Conservation (phyloP, 805 yeast genomes). For the Hagleromyces aurorensis region DNA sequence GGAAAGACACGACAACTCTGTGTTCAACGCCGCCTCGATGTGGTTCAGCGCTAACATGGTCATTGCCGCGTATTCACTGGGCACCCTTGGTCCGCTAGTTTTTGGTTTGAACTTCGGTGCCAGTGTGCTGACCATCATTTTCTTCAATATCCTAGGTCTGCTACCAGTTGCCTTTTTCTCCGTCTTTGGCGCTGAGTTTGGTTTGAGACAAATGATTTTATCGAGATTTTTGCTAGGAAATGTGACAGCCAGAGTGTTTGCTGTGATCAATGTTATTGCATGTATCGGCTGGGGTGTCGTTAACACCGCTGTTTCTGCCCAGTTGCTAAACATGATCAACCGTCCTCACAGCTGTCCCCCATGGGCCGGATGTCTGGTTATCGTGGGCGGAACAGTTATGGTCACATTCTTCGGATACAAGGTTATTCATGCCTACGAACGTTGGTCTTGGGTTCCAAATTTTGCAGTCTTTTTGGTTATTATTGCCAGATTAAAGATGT, state of each 20-base stretch:
- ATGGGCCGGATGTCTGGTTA: conserved; percentile 81
- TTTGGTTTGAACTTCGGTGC: conserved; percentile 71
- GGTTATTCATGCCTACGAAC: conserved; percentile 73
- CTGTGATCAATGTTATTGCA: conserved; percentile 68
- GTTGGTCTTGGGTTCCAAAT: conserved; percentile 84
- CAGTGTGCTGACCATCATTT: conserved; percentile 54
- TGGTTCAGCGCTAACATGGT: conserved; percentile 90
- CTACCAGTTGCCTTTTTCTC: conserved; percentile 77
- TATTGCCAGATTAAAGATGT: conserved; percentile 64
- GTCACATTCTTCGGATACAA: conserved; percentile 80
- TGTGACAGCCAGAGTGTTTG: conserved; percentile 64
- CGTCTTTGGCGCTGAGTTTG: conserved; percentile 74
- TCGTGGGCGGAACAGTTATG: conserved; percentile 59
- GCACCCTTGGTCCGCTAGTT: conserved; percentile 57
- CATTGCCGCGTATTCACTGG: conserved; percentile 73
- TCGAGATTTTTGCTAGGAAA: conserved; percentile 75
- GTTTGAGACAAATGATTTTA: conserved; percentile 80
- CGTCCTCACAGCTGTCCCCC: conserved; percentile 54
- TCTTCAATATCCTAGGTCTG: conserved; percentile 67
- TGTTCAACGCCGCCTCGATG: conserved; percentile 71
- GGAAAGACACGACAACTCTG: conserved; percentile 60
- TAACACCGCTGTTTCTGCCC: conserved; percentile 84
- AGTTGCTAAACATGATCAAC: conserved; percentile 69
- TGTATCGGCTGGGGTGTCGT: conserved; percentile 95
- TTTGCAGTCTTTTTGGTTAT: conserved; percentile 62